Percentiles rank a stretch among this genome's conserved stretches.
Evolutionary conservation across 2,329 filamentous ascomycete genomes (phyloP).

Genomic region (Monilinia fructicola): DNA sequence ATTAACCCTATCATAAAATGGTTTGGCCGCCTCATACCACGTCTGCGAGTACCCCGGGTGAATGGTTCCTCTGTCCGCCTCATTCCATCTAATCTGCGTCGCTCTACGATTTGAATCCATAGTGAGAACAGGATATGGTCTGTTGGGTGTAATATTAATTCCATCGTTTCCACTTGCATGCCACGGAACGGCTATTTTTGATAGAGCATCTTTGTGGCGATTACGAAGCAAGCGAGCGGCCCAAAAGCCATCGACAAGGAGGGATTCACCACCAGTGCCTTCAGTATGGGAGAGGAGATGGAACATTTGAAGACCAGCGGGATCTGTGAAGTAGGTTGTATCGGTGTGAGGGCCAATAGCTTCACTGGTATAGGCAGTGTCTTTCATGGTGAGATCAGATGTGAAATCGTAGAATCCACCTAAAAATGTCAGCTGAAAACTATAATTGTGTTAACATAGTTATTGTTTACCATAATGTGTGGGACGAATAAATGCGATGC

Average conservation of each 20-base stretch:
- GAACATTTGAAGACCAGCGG: constrained; percentile 87
- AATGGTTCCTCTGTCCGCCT: constrained; percentile 73
- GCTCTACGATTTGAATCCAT: background rate
- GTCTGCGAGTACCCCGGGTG: constrained; percentile 14
- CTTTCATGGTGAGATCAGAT: constrained; percentile 80
- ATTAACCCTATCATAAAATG: constrained; percentile 70
- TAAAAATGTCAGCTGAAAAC: constrained; percentile 34
- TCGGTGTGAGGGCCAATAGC: constrained; percentile 86
- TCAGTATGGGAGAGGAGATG: constrained; percentile 81
- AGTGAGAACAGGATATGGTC: constrained; percentile 66
- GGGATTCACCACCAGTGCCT: constrained; percentile 68
- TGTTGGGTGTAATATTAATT: constrained; percentile 73
- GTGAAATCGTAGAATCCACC: constrained; percentile 83
- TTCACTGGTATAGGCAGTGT: constrained; percentile 80
- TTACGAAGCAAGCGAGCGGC: constrained; percentile 61
- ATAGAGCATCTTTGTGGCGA: constrained; percentile 58
- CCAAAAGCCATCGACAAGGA: constrained; percentile 84
- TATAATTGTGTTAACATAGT: background rate
- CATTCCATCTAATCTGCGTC: constrained; percentile 85
- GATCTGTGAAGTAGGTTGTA: constrained; percentile 93
- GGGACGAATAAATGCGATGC: constrained; percentile 80
- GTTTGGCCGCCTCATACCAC: constrained; percentile 81
- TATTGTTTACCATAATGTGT: constrained; percentile 77
- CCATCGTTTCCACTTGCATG: constrained; percentile 88
- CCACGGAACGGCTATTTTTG: constrained; percentile 60